Percentiles rank a stretch among this genome's conserved stretches.
Conservation (phyloP, 202 grass and related monocot species). For the Zizania palustris region DNA sequence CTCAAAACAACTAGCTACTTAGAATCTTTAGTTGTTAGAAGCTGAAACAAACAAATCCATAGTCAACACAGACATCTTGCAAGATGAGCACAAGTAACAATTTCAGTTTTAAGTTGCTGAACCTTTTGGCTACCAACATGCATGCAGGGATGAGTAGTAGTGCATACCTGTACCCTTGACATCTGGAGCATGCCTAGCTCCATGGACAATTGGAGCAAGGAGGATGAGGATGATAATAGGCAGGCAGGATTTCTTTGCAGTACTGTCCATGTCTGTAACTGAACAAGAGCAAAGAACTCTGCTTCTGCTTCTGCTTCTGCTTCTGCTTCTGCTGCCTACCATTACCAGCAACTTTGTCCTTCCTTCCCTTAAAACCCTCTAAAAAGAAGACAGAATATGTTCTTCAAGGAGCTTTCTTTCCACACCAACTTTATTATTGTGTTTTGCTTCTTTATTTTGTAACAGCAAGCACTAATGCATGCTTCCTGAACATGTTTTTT, state of each 20-base stretch:
- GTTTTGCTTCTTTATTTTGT: no score
- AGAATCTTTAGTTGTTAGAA: no score
- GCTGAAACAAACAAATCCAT: not conserved
- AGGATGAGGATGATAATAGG: not conserved
- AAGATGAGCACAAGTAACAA: not conserved
- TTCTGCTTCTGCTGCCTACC: not conserved
- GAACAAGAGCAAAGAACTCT: not conserved
- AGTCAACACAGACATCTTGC: no score
- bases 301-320: not conserved
- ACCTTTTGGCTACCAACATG: not conserved
- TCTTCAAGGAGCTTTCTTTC: constrained; percentile 32
- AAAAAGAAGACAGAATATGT: constrained; percentile 36
- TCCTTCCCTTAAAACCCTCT: constrained; percentile 21
- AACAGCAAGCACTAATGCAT: constrained; percentile 25
- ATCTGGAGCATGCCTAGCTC: constrained; percentile 16
- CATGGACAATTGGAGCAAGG: constrained; percentile 27
- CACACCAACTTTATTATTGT: not conserved
- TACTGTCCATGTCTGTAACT: constrained; percentile 34
- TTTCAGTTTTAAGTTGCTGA: not conserved
- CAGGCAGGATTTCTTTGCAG: constrained; percentile 3
- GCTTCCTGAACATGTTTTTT: constrained; percentile 18
- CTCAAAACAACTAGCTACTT: no score
- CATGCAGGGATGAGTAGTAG: not conserved
- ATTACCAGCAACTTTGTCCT: not conserved
- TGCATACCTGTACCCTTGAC: constrained; percentile 15